Percentiles rank a stretch among this genome's conserved stretches.
These are phyloP conservation scores for Mentha longifolia DNA, from an alignment of 257 asterid genomes.

Conservation along the genomic window DNA sequence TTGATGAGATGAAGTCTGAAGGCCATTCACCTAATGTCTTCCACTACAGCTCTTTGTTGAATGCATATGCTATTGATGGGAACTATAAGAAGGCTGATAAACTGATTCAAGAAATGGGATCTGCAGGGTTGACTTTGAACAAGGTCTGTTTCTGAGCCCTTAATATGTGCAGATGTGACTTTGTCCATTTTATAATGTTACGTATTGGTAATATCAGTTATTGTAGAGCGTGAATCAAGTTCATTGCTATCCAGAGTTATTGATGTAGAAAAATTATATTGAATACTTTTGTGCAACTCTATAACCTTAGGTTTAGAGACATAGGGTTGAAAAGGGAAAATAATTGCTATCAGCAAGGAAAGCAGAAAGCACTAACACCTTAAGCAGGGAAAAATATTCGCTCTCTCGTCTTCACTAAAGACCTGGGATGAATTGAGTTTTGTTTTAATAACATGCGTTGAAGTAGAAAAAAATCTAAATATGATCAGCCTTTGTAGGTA, in stretches of 20 bases:
- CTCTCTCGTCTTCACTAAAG: not conserved
- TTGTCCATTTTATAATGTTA: conserved; percentile 9
- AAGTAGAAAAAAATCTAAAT: not conserved
- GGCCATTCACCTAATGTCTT: conserved; percentile 86
- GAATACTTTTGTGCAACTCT: not conserved
- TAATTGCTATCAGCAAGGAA: not conserved
- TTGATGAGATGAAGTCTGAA: conserved; percentile 83
- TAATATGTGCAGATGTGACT: conserved; percentile 10
- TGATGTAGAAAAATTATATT: conserved; percentile 7
- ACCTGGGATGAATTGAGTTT: not conserved
- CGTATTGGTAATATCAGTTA: conserved; percentile 15
- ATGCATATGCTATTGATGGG: conserved; percentile 83
- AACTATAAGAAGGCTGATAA: conserved; percentile 73
- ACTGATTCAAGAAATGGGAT: conserved; percentile 78
- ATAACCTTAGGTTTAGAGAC: conserved; percentile 14
- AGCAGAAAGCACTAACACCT: conserved; percentile 10
- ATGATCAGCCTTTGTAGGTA: not conserved
- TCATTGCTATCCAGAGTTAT: conserved; percentile 18
- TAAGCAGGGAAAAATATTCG: not conserved
- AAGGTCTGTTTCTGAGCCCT: conserved; percentile 57
- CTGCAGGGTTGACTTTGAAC: conserved; percentile 66
- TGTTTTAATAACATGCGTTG: not conserved
- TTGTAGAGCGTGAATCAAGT: not conserved
- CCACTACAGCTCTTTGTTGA: conserved; percentile 94
- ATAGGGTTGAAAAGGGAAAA: not conserved